Evolutionary conservation across 2,329 filamentous ascomycete genomes (phyloP).

Genomic region (Lachnellula occidentalis): DNA sequence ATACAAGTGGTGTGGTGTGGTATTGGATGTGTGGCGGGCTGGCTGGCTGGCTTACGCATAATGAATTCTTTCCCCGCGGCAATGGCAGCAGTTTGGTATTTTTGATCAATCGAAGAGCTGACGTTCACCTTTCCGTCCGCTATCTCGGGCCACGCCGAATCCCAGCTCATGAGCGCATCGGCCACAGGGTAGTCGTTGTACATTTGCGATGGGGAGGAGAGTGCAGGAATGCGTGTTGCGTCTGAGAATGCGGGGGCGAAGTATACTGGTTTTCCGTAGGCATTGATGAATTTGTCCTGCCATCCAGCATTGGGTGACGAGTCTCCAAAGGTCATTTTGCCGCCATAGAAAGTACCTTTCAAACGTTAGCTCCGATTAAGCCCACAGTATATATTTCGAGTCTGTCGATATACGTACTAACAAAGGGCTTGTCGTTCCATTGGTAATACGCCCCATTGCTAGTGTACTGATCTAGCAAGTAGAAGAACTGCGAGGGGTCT

Average conservation of each 20-base stretch:
- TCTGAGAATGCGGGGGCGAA: slow-evolving; percentile 32
- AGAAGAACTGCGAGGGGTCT: slow-evolving; percentile 26
- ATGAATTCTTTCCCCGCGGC: slow-evolving; percentile 33
- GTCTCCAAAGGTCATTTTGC: slow-evolving; percentile 19
- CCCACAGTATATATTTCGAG: not conserved
- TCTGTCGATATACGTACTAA: slow-evolving; percentile 17
- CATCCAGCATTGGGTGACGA: slow-evolving; percentile 23
- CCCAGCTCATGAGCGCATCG: slow-evolving; percentile 36
- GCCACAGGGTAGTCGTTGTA: slow-evolving; percentile 26
- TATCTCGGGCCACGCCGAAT: slow-evolving; percentile 30
- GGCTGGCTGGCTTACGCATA: slow-evolving; percentile 26
- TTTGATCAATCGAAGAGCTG: slow-evolving; percentile 26
- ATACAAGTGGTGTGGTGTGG: not conserved
- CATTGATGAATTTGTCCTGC: slow-evolving; percentile 25
- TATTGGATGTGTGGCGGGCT: too few species aligned
- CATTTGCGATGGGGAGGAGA: slow-evolving; percentile 17
- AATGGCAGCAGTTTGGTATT: slow-evolving; percentile 28
- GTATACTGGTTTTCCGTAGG: slow-evolving; percentile 24
- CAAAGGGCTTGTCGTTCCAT: slow-evolving; percentile 27
- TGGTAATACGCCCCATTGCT: slow-evolving; percentile 27
- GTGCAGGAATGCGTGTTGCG: not conserved
- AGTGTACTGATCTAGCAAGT: slow-evolving; percentile 25
- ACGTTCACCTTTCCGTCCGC: slow-evolving; percentile 25
- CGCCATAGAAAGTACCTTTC: slow-evolving; percentile 16
- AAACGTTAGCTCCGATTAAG: not conserved